Conservation (phyloP, 2,329 filamentous ascomycete species). For the Fusarium sp. region DNA sequence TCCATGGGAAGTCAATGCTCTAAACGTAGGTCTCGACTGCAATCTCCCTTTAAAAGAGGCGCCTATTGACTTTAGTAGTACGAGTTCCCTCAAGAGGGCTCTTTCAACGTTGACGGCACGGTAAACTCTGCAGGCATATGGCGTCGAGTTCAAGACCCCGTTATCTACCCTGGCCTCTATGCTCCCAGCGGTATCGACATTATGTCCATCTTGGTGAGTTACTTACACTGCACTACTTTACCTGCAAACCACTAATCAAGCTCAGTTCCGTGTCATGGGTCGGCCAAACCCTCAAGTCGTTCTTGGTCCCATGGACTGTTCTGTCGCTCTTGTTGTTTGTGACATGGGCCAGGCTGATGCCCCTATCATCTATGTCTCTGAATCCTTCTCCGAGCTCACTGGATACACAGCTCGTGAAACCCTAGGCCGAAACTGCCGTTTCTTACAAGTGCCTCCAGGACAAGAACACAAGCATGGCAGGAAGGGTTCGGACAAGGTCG, state of each 20-base stretch:
- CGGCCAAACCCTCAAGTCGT: constrained; percentile 80
- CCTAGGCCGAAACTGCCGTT: constrained; percentile 83
- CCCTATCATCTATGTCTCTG: constrained; percentile 87
- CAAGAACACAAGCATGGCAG: constrained; percentile 18
- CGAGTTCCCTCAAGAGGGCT: constrained; percentile 40
- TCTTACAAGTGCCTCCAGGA: constrained; percentile 81
- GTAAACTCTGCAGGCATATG: constrained; percentile 36
- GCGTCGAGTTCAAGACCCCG: constrained; percentile 53
- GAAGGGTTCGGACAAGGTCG: constrained; percentile 55
- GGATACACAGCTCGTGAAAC: constrained; percentile 82
- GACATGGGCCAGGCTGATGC: constrained; percentile 78
- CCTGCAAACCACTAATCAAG: constrained; percentile 15
- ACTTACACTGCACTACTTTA: background rate
- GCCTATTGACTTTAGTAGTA: constrained; percentile 35
- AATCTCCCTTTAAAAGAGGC: background rate
- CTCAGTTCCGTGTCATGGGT: constrained; percentile 70
- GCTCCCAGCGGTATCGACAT: constrained; percentile 66
- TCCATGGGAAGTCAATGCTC: constrained; percentile 42
- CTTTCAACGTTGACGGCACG: constrained; percentile 36
- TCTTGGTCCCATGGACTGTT: constrained; percentile 84
- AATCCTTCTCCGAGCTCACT: constrained; percentile 81
- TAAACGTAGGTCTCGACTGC: constrained; percentile 32
- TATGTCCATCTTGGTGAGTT: constrained; percentile 63
- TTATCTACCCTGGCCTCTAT: constrained; percentile 68
- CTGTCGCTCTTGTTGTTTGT: constrained; percentile 85